Evolutionary conservation across 345 rosid species (phyloP), one percentile per base, ranked within the genome.

Genomic region (thale cress (Arabidopsis thaliana)): DNA sequence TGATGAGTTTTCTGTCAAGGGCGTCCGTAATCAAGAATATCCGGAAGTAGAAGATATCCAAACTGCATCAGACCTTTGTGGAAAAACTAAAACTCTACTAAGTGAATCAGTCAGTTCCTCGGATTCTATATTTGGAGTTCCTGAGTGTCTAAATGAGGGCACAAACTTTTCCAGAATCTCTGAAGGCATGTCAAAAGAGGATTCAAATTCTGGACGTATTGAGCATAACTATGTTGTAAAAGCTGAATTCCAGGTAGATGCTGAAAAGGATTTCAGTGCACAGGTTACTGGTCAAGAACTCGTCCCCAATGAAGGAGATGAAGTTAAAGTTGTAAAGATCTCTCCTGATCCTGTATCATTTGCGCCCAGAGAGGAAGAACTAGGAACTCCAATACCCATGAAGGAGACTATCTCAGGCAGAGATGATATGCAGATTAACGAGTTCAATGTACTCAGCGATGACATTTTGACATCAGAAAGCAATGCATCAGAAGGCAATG

Each of bases 401-500:
- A 67, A 49, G 51, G 76, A 64, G 70, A 59, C 73, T 14, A 64
- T 59, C 45, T 59, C 81, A 74, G 70, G 10, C 61, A 71, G 44
- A 63, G 73, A 70, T 12, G 56, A 58, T 45, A 42, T 57, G 48
- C 82, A 73, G 72, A 73, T 44, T 64, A 46, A 62, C n/a, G 80
- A 76, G 55, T 48, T 45, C 32, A 58, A 71, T 69, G 40, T 68
- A 24, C n/a, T 56, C 45, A 42, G 74, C 6, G 63, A 23, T 69
- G 67, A 67, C 30, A 68, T 14, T 34, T 38, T 37, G 70, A 78
- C 70, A 59, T 58, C 69, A 38, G 66, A 65, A 65, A 85, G 76
- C 80, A 73, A 60, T 57, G 22, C 71, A 40, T 48, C 74, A 77
- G 82, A 79, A 72, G 84, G 72, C 36, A 60, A 68, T 56, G 82